Base-by-base conservation (phyloP, 495 filamentous ascomycete genomes). In the Astrocystis sublimbata region DNA sequence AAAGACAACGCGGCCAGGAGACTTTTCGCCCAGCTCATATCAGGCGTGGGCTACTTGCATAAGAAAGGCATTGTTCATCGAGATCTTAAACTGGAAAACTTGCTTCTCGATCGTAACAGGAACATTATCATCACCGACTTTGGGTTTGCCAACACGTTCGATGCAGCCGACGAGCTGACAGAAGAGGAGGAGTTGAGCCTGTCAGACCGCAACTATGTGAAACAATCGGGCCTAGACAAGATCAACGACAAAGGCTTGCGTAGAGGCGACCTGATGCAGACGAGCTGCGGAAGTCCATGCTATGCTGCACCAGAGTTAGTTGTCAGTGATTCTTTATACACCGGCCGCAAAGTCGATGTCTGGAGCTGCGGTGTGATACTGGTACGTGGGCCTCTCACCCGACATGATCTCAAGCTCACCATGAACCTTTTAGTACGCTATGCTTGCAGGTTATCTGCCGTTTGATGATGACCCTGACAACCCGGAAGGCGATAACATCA, bases 81-180 rank as follows among this genome's bases (percentile, higher is more conserved):
- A 68, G 94, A 99, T 77, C 80, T 99, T 55, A 99, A 99, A 75
- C 81, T 99, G 61, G 94, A 99, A 76, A 99, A 99, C 73, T 74
- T 99, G 69, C 81, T 99, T 19, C 86, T 99, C 50, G 94, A 99
- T 76, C 86, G 94, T 19, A 97, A 99, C 68, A 86, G 91, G 45
- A 99, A 99, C 76, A 97, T 99, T 71, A 98, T 99, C 78, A 98
- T 99, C 73, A 98, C 94, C 0, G 94, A 99, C 76, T 99, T 99
- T 73, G 94, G 94, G 4, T 99, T 99, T 75, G 94, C 94, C 49
- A 99, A 99, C 73, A 98, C 92, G 4, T 99, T 99, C 71, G 88
- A 96, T 71, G 86, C 94, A 1, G 71, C 77, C 30, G 96, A 98
- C 71, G 92, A 96, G 71, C 80, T 99, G 26, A 86, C 85, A 4